Evolutionary conservation across 345 rosid species (phyloP).

Genomic region (Camelina neglecta): DNA sequence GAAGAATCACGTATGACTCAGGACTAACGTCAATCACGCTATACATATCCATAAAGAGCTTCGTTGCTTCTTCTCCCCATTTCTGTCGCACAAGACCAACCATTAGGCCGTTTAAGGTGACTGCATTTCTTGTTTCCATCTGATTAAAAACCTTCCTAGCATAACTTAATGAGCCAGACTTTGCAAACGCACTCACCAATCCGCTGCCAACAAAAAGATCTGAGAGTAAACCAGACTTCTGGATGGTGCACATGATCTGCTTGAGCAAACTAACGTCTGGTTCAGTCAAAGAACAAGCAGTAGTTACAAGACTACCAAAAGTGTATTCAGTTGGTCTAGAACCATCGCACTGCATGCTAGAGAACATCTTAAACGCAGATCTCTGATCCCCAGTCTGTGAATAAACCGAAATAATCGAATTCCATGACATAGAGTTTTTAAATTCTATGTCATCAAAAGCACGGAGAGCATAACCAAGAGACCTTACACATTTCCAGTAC

Average conservation of each 20-base stretch:
- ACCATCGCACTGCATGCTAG: slow-evolving; percentile 59
- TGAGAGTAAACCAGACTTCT: slow-evolving; percentile 67
- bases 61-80: slow-evolving; percentile 72
- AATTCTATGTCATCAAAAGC: slow-evolving; percentile 66
- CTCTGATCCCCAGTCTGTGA: slow-evolving; percentile 60
- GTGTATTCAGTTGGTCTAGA: slow-evolving; percentile 84
- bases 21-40: slow-evolving; percentile 57
- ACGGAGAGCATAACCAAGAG: slow-evolving; percentile 51
- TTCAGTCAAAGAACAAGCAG: slow-evolving; percentile 58
- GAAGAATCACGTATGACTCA: slow-evolving; percentile 69
- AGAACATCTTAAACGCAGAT: slow-evolving; percentile 68
- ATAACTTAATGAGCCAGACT: slow-evolving; percentile 57
- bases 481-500: slow-evolving; percentile 65
- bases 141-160: slow-evolving; percentile 67
- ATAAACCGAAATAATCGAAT: slow-evolving; percentile 70
- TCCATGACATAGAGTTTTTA: slow-evolving; percentile 74
- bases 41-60: slow-evolving; percentile 61
- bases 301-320: slow-evolving; percentile 77
- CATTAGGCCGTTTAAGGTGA: slow-evolving; percentile 84
- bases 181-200: slow-evolving; percentile 76
- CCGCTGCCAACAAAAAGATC: slow-evolving; percentile 94
- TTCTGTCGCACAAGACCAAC: slow-evolving; percentile 76
- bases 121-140: slow-evolving; percentile 68
- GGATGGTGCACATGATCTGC: slow-evolving; percentile 68
- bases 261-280: slow-evolving; percentile 62